A percentile compares a stretch with the other conserved stretches of the same genome.
phyloP scores from a whole-genome alignment of 306 rosid species.

The Fragaria ananassa region DNA sequence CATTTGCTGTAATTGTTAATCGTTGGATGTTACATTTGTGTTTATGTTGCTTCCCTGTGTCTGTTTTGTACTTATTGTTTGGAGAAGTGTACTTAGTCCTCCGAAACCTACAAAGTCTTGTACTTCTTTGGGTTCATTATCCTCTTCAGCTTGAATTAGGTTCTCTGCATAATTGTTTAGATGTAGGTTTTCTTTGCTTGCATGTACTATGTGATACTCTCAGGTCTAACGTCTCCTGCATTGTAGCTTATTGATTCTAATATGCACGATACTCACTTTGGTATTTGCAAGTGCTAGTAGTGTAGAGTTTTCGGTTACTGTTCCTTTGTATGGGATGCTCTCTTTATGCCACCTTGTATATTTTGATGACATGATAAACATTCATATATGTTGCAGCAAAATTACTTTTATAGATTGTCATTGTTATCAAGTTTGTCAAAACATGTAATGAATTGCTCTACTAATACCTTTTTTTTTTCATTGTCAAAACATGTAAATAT shows the following conservation, averaged over 20 bases:
- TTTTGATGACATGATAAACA: background rate
- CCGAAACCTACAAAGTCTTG: background rate
- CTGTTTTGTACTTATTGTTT: no score
- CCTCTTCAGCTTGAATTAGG: no score
- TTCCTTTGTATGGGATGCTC: no score
- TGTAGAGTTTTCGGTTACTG: background rate
- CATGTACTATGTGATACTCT: background rate
- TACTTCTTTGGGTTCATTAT: no score
- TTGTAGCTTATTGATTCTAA: background rate
- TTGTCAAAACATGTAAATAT: no score
- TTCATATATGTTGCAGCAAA: background rate
- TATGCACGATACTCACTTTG: background rate
- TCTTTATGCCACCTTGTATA: no score
- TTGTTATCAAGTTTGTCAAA: no score
- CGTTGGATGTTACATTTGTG: no score
- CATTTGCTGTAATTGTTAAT: no score
- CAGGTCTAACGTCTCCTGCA: background rate
- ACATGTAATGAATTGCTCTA: background rate
- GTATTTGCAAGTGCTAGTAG: background rate
- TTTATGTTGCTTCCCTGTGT: no score
- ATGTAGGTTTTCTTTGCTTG: background rate
- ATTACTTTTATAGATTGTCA: background rate
- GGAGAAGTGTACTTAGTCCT: background rate
- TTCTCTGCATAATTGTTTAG: background rate
- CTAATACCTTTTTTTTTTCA: no score